These are phyloP conservation scores for Cephaloascus fragrans DNA, from an alignment of 805 yeast species.

Conservation along the genomic window DNA sequence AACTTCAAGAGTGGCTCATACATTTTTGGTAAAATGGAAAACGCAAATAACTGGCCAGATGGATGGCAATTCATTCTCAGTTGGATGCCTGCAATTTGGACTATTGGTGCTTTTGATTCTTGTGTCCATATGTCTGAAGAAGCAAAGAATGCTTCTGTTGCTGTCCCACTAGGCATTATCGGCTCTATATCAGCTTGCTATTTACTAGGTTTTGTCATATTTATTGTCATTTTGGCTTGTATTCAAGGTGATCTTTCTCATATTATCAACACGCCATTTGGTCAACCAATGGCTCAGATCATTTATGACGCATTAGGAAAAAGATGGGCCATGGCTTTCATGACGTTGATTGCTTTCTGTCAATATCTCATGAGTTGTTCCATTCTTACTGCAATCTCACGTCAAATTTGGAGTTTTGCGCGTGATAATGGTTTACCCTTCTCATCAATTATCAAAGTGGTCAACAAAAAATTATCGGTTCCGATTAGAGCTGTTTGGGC, in stretches of 20 bases:
- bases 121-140: slow-evolving; percentile 22
- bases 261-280: slow-evolving; percentile 12
- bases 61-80: slow-evolving; percentile 16
- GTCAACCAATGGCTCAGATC: slow-evolving; percentile 20
- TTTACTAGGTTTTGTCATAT: slow-evolving; percentile 13
- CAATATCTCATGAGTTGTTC: slow-evolving; percentile 24
- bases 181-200: slow-evolving; percentile 18
- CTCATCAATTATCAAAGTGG: slow-evolving; percentile 14
- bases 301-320: slow-evolving; percentile 19
- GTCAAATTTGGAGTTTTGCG: slow-evolving; percentile 21
- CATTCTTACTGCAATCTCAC: slow-evolving; percentile 15
- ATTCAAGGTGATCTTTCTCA: slow-evolving; percentile 13
- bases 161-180: slow-evolving; percentile 20
- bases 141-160: slow-evolving; percentile 14
- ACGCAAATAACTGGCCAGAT: slow-evolving; percentile 7
- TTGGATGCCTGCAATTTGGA: slow-evolving; percentile 23
- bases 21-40: slow-evolving; percentile 8
- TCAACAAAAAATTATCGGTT: slow-evolving; percentile 13
- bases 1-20: slow-evolving; percentile 6
- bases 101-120: slow-evolving; percentile 24
- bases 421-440: slow-evolving; percentile 22
- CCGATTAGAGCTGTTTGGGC: slow-evolving; percentile 19
- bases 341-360: slow-evolving; percentile 17
- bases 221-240: slow-evolving; percentile 14
- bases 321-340: slow-evolving; percentile 19